These are phyloP conservation scores for Acacia confusa DNA, from an alignment of 306 rosid genomes.

Conservation along the genomic window DNA sequence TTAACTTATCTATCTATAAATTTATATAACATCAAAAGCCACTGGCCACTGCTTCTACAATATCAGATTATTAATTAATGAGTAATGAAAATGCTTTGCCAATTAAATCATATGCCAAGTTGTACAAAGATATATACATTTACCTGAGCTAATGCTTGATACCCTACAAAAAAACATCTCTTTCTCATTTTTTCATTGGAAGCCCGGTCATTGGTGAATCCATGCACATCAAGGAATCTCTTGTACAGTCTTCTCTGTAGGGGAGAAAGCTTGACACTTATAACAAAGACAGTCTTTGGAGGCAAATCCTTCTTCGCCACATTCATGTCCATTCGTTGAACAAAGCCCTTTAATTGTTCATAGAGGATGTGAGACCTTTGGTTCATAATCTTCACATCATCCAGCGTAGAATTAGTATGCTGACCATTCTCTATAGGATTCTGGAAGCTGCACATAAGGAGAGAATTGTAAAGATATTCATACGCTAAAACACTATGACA, in stretches of 20 bases:
- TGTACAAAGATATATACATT: conserved; percentile 17
- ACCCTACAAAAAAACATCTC: conserved; percentile 93
- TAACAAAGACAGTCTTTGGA: conserved; percentile 94
- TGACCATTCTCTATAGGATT: conserved; percentile 98
- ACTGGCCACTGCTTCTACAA: not conserved
- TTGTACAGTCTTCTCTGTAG: conserved; percentile 85
- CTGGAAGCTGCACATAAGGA: conserved; percentile 72
- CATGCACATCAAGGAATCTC: conserved; percentile 93
- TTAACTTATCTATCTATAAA: not conserved
- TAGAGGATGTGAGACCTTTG: conserved; percentile 96
- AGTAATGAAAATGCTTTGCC: conserved; percentile 21
- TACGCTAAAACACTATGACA: conserved; percentile 13
- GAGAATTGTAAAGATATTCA: conserved; percentile 25
- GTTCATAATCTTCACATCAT: conserved; percentile 95
- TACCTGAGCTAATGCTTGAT: conserved; percentile 98
- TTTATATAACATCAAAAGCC: not conserved
- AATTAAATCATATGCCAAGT: conserved; percentile 24
- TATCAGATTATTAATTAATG: not conserved
- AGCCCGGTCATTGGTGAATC: conserved; percentile 61
- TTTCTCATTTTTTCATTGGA: conserved; percentile 65
- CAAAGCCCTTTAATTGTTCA: conserved; percentile 89
- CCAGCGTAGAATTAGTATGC: conserved; percentile 88
- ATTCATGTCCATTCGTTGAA: conserved; percentile 97
- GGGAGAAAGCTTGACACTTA: conserved; percentile 93
- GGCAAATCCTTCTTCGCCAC: conserved; percentile 95